A percentile compares a stretch with the other conserved stretches of the same genome.
phyloP scores from a whole-genome alignment of 2,329 filamentous ascomycete genomes.

The Trichoderma cornu-damae region DNA sequence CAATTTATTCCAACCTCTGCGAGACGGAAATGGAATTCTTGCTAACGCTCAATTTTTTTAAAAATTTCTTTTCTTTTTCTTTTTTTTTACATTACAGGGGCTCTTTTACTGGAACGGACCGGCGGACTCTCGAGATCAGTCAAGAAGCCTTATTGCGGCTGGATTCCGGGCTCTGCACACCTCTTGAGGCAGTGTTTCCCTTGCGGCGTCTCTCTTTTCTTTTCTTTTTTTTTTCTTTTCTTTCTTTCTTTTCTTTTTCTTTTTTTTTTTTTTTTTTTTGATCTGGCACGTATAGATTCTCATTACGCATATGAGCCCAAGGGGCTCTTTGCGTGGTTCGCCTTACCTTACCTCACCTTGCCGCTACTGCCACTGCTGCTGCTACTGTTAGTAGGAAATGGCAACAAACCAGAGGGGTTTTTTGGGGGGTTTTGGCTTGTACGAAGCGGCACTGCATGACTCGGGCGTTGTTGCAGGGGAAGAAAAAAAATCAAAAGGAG shows the following conservation, averaged over 20 bases:
- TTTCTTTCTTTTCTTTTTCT: background rate
- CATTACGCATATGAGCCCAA: constrained; percentile 8
- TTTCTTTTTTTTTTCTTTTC: background rate
- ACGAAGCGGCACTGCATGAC: constrained; percentile 12
- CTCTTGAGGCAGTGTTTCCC: constrained; percentile 23
- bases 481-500: background rate
- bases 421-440: background rate
- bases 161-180: constrained; percentile 48
- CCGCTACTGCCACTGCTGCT: constrained; percentile 9
- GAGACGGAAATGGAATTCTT: background rate
- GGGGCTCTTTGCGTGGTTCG: background rate
- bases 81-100: constrained; percentile 47
- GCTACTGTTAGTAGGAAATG: too few species aligned
- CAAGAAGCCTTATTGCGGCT: constrained; percentile 53
- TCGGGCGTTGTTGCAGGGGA: constrained; percentile 3
- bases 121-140: constrained; percentile 56
- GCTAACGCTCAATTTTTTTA: constrained; percentile 11
- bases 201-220: background rate
- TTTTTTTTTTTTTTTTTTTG: background rate
- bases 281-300: background rate
- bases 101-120: constrained; percentile 81
- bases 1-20: background rate
- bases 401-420: background rate
- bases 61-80: too few species aligned
- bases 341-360: too few species aligned